These are phyloP conservation scores for Russula sp. DNA, from an alignment of 768 basidiomycete species.

Conservation along the genomic window DNA sequence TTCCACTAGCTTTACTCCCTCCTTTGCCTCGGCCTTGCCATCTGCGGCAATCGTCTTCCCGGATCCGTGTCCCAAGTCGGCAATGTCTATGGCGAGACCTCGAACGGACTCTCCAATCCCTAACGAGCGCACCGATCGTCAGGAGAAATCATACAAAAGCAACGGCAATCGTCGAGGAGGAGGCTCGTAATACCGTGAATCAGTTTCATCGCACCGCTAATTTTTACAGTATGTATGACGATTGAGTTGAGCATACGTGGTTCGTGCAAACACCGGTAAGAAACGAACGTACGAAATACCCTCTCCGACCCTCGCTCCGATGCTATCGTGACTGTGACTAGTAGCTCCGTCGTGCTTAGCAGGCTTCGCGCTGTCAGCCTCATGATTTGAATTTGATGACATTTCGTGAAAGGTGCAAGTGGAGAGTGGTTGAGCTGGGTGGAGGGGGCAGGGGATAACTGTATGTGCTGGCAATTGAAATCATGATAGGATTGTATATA, in stretches of 20 bases:
- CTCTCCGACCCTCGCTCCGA: constrained; percentile 10
- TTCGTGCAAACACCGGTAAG: background rate
- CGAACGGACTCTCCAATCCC: constrained; percentile 24
- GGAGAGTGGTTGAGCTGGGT: too few relatives aligned
- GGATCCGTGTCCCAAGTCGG: constrained; percentile 16
- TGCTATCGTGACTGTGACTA: too few relatives aligned
- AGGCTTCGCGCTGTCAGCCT: constrained; percentile 1
- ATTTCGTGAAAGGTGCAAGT: background rate
- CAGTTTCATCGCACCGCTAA: constrained; percentile 12
- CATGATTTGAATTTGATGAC: constrained; percentile 5
- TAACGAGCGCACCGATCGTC: background rate
- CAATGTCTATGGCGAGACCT: constrained; percentile 16
- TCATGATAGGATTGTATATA: background rate
- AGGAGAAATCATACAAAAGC: background rate
- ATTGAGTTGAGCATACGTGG: background rate
- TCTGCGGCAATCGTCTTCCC: constrained; percentile 14
- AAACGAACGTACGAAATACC: constrained; percentile 18
- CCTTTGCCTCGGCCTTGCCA: constrained; percentile 13
- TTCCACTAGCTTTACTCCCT: constrained; percentile 10
- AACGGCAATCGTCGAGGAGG: background rate
- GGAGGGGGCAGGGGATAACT: background rate
- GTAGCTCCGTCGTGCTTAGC: background rate
- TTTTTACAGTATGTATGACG: too few relatives aligned
- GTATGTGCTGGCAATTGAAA: background rate
- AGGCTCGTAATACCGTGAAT: constrained; percentile 11